Percentiles rank a stretch among this genome's conserved stretches.
phyloP scores from a whole-genome alignment of 805 yeast species.

The Ogataea ganodermae region DNA sequence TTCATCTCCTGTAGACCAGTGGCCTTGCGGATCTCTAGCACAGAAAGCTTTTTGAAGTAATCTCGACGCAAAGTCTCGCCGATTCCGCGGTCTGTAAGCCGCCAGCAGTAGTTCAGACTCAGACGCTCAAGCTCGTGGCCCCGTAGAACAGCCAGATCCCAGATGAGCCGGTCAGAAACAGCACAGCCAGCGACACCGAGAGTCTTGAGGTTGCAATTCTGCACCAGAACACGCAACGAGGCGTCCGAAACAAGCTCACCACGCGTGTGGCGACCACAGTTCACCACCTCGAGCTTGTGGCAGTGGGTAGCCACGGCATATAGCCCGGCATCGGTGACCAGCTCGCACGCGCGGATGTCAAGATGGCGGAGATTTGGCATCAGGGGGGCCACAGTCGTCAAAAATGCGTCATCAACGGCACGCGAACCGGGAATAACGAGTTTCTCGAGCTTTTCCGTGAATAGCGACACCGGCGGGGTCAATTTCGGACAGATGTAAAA shows the following conservation, averaged over 20 bases:
- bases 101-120: conserved; percentile 72
- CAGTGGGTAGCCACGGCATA: conserved; percentile 67
- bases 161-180: conserved; percentile 71
- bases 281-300: conserved; percentile 55
- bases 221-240: conserved; percentile 58
- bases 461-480: conserved; percentile 53
- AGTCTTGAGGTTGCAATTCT: conserved; percentile 61
- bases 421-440: conserved; percentile 73
- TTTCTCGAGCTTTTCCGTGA: conserved; percentile 43
- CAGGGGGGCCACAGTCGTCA: conserved; percentile 50
- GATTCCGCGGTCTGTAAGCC: conserved; percentile 33
- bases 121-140: conserved; percentile 55
- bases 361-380: conserved; percentile 64
- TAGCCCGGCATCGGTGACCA: conserved; percentile 73
- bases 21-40: conserved; percentile 74
- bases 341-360: conserved; percentile 84
- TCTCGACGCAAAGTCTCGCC: conserved; percentile 41
- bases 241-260: conserved; percentile 72
- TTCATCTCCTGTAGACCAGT: conserved; percentile 55
- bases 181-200: conserved; percentile 89
- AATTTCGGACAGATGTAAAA: conserved; percentile 79
- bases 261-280: conserved; percentile 75
- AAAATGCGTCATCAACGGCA: conserved; percentile 58
- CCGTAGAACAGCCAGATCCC: conserved; percentile 70
- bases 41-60: conserved; percentile 61